phyloP scores from a whole-genome alignment of 495 filamentous ascomycete genomes.

The Penicillium nucicola region DNA sequence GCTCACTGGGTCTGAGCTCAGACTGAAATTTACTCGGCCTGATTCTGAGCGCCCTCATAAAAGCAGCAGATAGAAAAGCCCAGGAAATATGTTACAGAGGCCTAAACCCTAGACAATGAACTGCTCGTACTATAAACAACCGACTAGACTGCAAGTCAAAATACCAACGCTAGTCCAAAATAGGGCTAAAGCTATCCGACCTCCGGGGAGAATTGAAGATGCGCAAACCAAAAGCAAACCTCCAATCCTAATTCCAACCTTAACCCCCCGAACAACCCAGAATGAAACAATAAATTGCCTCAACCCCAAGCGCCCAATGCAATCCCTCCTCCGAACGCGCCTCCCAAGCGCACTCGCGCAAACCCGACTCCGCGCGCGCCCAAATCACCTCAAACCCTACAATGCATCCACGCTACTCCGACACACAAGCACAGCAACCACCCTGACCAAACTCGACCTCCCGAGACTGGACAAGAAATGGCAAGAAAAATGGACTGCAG shows the following conservation, averaged over 20 bases:
- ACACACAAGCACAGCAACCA: constrained; percentile 22
- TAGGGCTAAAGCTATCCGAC: constrained; percentile 16
- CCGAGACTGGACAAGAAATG: constrained; percentile 71
- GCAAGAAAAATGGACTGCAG: constrained; percentile 55
- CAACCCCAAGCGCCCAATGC: constrained; percentile 21
- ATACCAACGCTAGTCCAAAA: constrained; percentile 24
- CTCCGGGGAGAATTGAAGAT: constrained; percentile 25
- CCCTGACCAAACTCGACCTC: constrained; percentile 53
- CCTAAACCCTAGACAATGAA: too few relatives aligned
- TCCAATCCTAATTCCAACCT: neutral
- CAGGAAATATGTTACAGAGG: too few relatives aligned
- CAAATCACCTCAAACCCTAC: constrained; percentile 6
- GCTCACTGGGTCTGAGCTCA: too few relatives aligned
- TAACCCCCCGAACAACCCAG: neutral
- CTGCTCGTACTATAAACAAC: too few relatives aligned
- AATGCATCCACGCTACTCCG: constrained; percentile 8
- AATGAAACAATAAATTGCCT: constrained; percentile 12
- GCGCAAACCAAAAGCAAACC: constrained; percentile 1
- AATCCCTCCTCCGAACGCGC: constrained; percentile 27
- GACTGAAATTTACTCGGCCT: too few relatives aligned
- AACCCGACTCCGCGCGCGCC: constrained; percentile 18
- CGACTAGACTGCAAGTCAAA: too few relatives aligned
- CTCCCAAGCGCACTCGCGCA: constrained; percentile 21
- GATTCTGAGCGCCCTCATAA: too few relatives aligned
- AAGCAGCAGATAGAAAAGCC: too few relatives aligned